These are phyloP conservation scores for Verticillium zaregamsianum DNA, from an alignment of 2,329 filamentous ascomycete genomes.

Conservation along the genomic window DNA sequence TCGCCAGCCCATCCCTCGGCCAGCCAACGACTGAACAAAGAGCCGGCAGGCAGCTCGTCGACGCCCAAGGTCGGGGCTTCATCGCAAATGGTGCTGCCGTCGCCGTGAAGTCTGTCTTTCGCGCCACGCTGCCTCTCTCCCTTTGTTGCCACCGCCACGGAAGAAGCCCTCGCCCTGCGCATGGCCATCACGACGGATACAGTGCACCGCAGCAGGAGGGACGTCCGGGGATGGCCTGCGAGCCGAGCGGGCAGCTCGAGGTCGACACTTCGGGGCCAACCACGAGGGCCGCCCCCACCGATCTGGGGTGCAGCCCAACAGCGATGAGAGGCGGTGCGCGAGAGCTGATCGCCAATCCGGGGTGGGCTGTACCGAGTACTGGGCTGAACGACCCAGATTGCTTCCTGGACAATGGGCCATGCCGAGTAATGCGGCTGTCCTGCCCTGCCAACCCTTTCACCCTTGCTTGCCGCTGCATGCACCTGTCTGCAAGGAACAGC, in stretches of 20 bases:
- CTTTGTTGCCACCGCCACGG: neutral
- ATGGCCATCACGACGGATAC: no score
- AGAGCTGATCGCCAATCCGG: neutral
- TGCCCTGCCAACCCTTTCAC: neutral
- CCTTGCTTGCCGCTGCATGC: neutral
- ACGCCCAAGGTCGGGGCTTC: neutral
- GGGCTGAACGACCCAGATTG: neutral
- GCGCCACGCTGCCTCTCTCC: neutral
- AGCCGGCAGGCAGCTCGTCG: neutral
- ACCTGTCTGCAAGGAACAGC: neutral
- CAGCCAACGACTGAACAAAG: neutral
- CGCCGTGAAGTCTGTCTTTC: neutral
- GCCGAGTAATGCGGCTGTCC: neutral
- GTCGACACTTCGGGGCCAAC: neutral
- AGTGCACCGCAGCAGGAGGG: no score
- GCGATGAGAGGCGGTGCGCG: neutral
- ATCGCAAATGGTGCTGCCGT: neutral
- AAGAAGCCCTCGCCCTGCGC: no score
- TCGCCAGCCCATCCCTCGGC: no score
- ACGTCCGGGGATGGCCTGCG: neutral
- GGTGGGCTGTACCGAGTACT: neutral
- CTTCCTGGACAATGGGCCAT: neutral
- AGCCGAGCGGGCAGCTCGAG: neutral
- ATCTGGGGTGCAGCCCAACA: neutral
- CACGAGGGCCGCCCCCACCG: neutral